Percentiles rank a stretch among this genome's conserved stretches.
phyloP scores from a whole-genome alignment of 495 filamentous ascomycete species.

The Podospora pseudopauciseta region DNA sequence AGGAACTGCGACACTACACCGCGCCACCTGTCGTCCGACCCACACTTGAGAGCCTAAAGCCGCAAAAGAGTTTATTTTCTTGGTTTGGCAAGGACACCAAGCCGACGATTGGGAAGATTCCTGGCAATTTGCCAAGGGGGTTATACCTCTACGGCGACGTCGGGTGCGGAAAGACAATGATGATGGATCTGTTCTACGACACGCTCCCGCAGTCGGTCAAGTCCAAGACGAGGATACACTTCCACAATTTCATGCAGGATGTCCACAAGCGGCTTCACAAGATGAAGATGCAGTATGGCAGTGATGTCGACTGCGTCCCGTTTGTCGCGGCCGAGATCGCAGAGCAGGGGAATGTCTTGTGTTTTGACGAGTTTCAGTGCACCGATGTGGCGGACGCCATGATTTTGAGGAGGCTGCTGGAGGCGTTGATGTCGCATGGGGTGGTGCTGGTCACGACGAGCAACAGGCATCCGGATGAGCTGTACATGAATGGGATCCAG shows the following conservation, averaged over 20 bases:
- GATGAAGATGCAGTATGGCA: slow-evolving; percentile 84
- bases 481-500: slow-evolving; percentile 98
- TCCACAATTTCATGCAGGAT: slow-evolving; percentile 99
- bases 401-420: slow-evolving; percentile 87
- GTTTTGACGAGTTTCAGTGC: slow-evolving; percentile 98
- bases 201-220: slow-evolving; percentile 77
- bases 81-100: slow-evolving; percentile 56
- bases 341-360: slow-evolving; percentile 76
- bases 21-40: slow-evolving; percentile 73
- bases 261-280: slow-evolving; percentile 88
- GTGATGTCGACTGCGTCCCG: slow-evolving; percentile 85
- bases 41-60: slow-evolving; percentile 65
- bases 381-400: slow-evolving; percentile 99
- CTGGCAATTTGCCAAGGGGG: slow-evolving; percentile 74
- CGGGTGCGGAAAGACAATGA: slow-evolving; percentile 97
- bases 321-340: slow-evolving; percentile 93
- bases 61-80: slow-evolving; percentile 64
- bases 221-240: slow-evolving; percentile 92
- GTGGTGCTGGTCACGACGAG: slow-evolving; percentile 93
- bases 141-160: slow-evolving; percentile 97
- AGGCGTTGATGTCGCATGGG: slow-evolving; percentile 91
- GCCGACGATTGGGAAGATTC: slow-evolving; percentile 49
- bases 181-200: slow-evolving; percentile 99
- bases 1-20: slow-evolving; percentile 70
- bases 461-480: slow-evolving; percentile 92